Evolutionary conservation across 371 early-diverging fungal species (phyloP), one percentile per base, ranked within the genome.

Genomic region (Mortierella sp.): DNA sequence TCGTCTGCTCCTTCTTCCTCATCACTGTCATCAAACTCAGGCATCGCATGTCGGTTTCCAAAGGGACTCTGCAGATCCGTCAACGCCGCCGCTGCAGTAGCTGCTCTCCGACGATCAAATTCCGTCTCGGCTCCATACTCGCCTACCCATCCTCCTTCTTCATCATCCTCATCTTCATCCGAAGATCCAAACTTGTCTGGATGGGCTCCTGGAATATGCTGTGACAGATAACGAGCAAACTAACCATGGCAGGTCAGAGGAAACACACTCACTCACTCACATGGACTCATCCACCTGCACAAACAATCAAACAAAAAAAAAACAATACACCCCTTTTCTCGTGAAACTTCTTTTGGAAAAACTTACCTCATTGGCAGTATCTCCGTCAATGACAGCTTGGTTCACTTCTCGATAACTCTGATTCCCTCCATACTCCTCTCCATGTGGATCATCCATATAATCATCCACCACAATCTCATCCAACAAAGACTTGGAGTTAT

Each of bases 141-240:
- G 55, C 57, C 48, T 19, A 58, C 53, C 74, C 74, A 70, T 15
- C 52, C 52, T 14, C 62, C 87, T 44, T 87, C 88, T 12, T 87
- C 88, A 19, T 79, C 84, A 46, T 85, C 86, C 4, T 88, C 86
- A 2, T 82, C 14, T 82, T 86, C 19, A 86, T 70, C 47, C 57
- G 80, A 68, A 66, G 81, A 84, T 14, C 84, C 62, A 61, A 90
- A 85, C 57, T 85, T 67, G 73, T 87, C 87, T 46, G 91, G 89
- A 57, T 85, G 57, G 68, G 87, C 83, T 53, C 69, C 72, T 18
- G 87, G 83, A 25, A 89, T 82, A 73, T 87, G 83, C 69, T 91
- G 83, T 70, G 86, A 75, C 53, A 89, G 57, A 80, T 86, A 91
- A 64, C 91, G 63, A 55, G 91, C 82, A 81, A 90, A 82, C 90